Evolutionary conservation across 2,329 filamentous ascomycete species (phyloP), one percentile per base, ranked within the genome.

Genomic region (Graphilbum fragrans): DNA sequence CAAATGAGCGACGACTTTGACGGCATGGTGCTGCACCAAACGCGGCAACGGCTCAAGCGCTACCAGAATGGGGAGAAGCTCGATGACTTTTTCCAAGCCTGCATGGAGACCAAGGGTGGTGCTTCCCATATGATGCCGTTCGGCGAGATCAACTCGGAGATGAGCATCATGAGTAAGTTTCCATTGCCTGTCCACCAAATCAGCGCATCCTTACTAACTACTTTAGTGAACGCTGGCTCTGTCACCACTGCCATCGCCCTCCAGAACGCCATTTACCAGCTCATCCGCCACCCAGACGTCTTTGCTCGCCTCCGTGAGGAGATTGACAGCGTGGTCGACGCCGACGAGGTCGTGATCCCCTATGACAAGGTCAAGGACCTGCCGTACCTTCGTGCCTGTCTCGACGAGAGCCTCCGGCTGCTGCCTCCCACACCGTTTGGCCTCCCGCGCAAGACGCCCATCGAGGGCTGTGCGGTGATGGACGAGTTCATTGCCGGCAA

Each of bases 81-180:
- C 0, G 66, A 72, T 35, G 74, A 78, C 49, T 77, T 78, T 55
- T 76, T 78, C 58, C 60, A 67, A 40, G 61, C 63, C 1, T 52
- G 77, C 5, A 72, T 78, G 67, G 67, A 66, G 10, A 59, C 65
- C 38, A 64, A 59, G 41, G 57, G 62, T 17, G 64, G 57, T 16
- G 52, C 54, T 4, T 54, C 62, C 2, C 57, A 58, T 31, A 55
- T 63, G 31, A 63, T 77, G 7, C 2, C 68, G 74, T 45, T 72
- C n/a, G n/a, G n/a, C n/a, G n/a, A n/a, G n/a, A n/a, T n/a, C n/a
- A n/a, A n/a, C n/a, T n/a, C n/a, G n/a, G 63, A 63, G 72, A 73
- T 20, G 74, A 79, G 53, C 67, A 77, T 8, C 64, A 72, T 1
- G 70, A 72, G 12, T 72, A 78, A 49, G 58, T 72, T 4, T 32